Base-by-base conservation (phyloP, 495 filamentous ascomycete genomes). In the Penicillium robsamsonii region DNA sequence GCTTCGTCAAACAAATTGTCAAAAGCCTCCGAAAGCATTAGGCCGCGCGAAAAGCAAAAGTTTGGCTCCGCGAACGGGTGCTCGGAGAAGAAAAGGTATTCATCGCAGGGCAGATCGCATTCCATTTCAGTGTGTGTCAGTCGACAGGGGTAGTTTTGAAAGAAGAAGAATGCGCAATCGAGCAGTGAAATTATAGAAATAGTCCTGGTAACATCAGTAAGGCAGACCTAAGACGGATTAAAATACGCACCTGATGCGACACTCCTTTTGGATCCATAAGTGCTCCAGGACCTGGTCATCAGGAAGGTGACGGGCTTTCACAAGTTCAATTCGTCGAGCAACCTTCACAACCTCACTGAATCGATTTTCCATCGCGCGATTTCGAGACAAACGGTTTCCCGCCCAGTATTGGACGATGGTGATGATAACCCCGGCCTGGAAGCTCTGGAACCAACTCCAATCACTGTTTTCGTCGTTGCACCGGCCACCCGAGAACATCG, bases 131-230 rank as follows among this genome's bases (percentile, higher is more conserved):
- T 63, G 33, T 70, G 65, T 0, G 68, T 64, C 6, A 77, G 24
- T 1, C 75, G 75, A 31, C 73, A 76, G 0, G 75, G 75, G 40
- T 74, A 75, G 22, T 79, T 79, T 44, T 73, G 71, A 45, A 68
- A 79, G 50, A 79, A 77, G 12, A 66, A 74, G 53, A 79, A 79
- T 6, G 75, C 74, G 37, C 72, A 76, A 52, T 79, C 75, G 12
- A 79, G 58, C 6, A 73, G 60, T 1, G 67, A 68, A 1, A 79
- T 64, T n/a, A 74, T 64, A 40, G 58, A 67, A 38, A 75, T 70
- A 4, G 70, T 71, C 5, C 75, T 78, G 31, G 24, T 2, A 37
- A 6, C 2, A 46, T 75, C 35, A 74, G 62, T 6, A 43, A 35
- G 1, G 2, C 10, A 31, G 25, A 41, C 4, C 20, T 8, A n/a